phyloP scores from a whole-genome alignment of 2,329 filamentous ascomycete species.

The Myriangium duriaei region DNA sequence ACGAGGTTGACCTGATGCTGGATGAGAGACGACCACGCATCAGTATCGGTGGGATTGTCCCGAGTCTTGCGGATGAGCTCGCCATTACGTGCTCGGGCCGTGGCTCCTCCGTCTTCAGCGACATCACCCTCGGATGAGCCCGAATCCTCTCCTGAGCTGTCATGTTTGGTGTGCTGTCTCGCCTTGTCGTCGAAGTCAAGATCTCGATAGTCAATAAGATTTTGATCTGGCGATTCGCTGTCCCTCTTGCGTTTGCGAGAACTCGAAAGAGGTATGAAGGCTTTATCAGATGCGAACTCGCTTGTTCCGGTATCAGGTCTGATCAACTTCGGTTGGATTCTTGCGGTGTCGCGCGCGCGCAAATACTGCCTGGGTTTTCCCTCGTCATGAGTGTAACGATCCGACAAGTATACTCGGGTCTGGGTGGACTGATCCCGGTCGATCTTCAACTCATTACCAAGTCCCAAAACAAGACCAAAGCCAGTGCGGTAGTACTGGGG shows the following conservation, averaged over 20 bases:
- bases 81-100: conserved; percentile 40
- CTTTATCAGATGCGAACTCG: neutral
- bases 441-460: conserved; percentile 47
- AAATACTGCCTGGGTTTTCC: conserved; percentile 36
- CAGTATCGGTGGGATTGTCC: conserved; percentile 51
- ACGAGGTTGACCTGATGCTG: conserved; percentile 62
- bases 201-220: conserved; percentile 26
- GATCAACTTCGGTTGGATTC: neutral
- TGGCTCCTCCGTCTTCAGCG: conserved; percentile 6
- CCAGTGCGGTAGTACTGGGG: conserved; percentile 60
- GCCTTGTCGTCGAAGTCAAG: conserved; percentile 23
- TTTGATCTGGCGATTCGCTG: conserved; percentile 11
- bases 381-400: conserved; percentile 24
- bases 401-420: conserved; percentile 25
- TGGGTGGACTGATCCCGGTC: conserved; percentile 51
- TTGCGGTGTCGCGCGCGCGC: neutral
- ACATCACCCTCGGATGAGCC: neutral
- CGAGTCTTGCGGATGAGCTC: conserved; percentile 53
- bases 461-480: conserved; percentile 57
- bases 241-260: conserved; percentile 14
- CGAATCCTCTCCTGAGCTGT: conserved; percentile 1
- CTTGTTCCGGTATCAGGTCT: neutral
- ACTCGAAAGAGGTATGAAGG: conserved; percentile 7
- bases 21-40: conserved; percentile 68
- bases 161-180: conserved; percentile 10